Base-by-base conservation (phyloP, 2,329 filamentous ascomycete genomes). In the Xylaria arbuscula region DNA sequence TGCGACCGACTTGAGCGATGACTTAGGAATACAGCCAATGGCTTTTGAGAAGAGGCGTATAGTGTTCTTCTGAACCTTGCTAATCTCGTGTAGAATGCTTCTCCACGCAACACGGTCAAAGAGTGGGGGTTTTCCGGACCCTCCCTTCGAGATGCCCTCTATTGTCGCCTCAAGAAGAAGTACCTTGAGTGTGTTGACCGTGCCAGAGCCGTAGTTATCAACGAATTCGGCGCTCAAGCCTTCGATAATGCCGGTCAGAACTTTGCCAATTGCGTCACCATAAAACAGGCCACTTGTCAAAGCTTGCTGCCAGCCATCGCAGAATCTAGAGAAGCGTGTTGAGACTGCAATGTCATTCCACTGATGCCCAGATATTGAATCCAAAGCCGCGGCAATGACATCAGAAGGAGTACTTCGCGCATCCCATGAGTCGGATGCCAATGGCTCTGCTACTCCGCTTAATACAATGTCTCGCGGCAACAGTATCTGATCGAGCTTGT, bases 41-140 rank as follows among this genome's bases (percentile, higher is more conserved):
- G 73, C 69, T 45, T 67, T 66, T 22, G 54, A 56, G 19, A 78
- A 76, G n/a, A 73, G 40, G n/a, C 72, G 71, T 47, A 76, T 34
- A 19, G 62, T 74, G 60, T 78, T 78, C 53, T 72, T 62, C 58
- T 60, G 58, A 36, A 78, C 55, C 32, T 63, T 62, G 48, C 76
- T 72, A 55, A 74, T 66, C 17, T 13, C 64, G 22, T 71, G 60
- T 13, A 78, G 63, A 15, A 77, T 58, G 28, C 54, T 57, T 36
- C 64, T 66, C 75, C 74, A 77, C 55, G 62, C 65, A 62, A 56
- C 15, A 32, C 36, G 15, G 19, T 76, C 74, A n/a, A 72, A 72
- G 9, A 65, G 28, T 9, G 34, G 17, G 6, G 22, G 32, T 40
- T 60, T 19, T 10, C 13, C 9, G 13, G 17, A 13, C 48, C 11